Evolutionary conservation across 2,329 filamentous ascomycete species (phyloP).

Genomic region (Nemania bipapillata): DNA sequence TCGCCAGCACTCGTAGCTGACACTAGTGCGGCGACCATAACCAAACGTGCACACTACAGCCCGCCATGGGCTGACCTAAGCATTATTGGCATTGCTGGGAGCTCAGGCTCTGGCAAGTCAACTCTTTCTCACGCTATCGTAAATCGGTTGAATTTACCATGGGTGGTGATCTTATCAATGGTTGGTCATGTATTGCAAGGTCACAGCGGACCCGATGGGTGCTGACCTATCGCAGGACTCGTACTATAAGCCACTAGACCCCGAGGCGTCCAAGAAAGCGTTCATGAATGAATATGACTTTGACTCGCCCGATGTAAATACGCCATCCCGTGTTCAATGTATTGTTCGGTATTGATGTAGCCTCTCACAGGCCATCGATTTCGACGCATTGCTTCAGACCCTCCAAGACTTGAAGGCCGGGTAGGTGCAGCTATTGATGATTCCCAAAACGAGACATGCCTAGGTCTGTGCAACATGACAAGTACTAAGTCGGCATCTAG

Average conservation of each 20-base stretch:
- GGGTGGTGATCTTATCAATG: constrained; percentile 98
- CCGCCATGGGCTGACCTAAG: constrained; percentile 96
- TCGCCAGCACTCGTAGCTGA: constrained; percentile 49
- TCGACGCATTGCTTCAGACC: constrained; percentile 83
- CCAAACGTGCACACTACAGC: constrained; percentile 78
- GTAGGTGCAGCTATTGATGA: constrained; percentile 60
- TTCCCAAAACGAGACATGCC: background rate
- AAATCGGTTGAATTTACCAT: constrained; percentile 87
- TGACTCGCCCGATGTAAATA: constrained; percentile 79
- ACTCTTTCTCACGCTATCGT: constrained; percentile 93
- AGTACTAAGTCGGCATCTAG: constrained; percentile 56
- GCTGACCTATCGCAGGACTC: constrained; percentile 74
- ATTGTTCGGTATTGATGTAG: constrained; percentile 41
- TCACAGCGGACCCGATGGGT: constrained; percentile 18
- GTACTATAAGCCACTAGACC: constrained; percentile 90
- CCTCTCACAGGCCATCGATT: constrained; percentile 78
- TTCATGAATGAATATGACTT: constrained; percentile 96
- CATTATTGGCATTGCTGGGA: constrained; percentile 95
- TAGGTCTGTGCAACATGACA: constrained; percentile 2
- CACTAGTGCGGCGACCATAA: constrained; percentile 57
- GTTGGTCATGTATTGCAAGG: constrained; percentile 60
- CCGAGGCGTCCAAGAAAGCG: constrained; percentile 80
- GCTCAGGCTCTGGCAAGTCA: constrained; percentile 94
- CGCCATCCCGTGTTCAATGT: constrained; percentile 8
- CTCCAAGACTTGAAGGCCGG: constrained; percentile 89